Base-by-base conservation (phyloP, 306 rosid species). In the Dalbergia oliveri region DNA sequence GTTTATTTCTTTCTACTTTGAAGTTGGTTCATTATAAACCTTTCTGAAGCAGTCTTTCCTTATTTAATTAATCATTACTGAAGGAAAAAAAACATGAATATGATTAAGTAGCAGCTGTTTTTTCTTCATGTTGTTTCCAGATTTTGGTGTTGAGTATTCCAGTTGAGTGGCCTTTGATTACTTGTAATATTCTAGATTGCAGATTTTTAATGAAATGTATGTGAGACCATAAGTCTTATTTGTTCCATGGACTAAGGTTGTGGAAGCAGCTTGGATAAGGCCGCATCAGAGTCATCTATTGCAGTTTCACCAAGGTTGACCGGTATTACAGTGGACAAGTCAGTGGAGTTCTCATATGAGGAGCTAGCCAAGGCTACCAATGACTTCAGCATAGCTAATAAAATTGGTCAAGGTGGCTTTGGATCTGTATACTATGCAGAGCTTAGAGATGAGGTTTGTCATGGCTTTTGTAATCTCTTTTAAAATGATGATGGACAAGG, bases 381-480 rank as follows among this genome's bases (percentile, higher is more conserved):
- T 37, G 80, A 66, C 66, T 92, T 92, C 73, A 84, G 86, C 68
- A 5, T 23, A 45, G 83, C 73, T 31, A 86, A 86, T 54, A 92
- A 79, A 81, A 87, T 92, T 31, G 97, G 97, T 63, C 88, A 84
- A 85, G 97, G 97, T 51, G 97, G 94, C 31, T 92, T 87, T 90
- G 97, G 94, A 72, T 47, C 83, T 33, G 97, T 92, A 72, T 92
- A 79, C 83, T 89, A 87, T 62, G 93, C 94, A 19, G 88, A 90
- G 77, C 91, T 90, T 31, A 79, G 93, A 76, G 89, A 88, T 41
- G 97, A 92, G 97, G 97, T 92, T 77, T 43, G 90, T 63, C 21
- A 15, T 11, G 4, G 33, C 56, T 21, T 53, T 60, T 37, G 11
- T 16, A 72, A 66, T 47, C 66, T 18, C 34, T 45, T 64, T n/a